A percentile compares a stretch with the other conserved stretches of the same genome.
These are phyloP conservation scores for Lactifluus volemus DNA, from an alignment of 768 basidiomycete genomes.

Conservation along the genomic window DNA sequence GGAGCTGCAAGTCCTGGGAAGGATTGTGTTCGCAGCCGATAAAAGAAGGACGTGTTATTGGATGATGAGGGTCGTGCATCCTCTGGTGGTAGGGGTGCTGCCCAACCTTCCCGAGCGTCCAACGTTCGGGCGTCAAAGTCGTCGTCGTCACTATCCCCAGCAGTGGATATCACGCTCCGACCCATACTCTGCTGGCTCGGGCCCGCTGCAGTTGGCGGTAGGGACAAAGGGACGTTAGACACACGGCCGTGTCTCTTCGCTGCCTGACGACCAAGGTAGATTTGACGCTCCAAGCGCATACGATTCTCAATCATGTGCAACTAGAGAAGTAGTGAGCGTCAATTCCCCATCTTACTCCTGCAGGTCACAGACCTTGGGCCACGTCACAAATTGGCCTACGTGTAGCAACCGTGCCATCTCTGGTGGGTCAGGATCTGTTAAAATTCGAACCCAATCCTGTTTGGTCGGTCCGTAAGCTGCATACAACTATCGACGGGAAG, in stretches of 20 bases:
- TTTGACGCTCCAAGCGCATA: conserved; percentile 74
- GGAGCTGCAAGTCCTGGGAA: conserved; percentile 14
- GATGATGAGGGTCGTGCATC: background rate
- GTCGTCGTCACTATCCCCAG: conserved; percentile 19
- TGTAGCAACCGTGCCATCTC: conserved; percentile 83
- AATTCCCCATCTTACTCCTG: background rate
- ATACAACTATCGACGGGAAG: conserved; percentile 1
- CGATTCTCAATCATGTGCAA: conserved; percentile 93
- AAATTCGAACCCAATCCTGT: conserved; percentile 32
- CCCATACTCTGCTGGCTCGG: conserved; percentile 7
- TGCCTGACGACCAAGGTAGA: conserved; percentile 66
- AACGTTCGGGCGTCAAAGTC: conserved; percentile 16
- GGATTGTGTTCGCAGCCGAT: conserved; percentile 18
- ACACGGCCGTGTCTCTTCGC: conserved; percentile 40
- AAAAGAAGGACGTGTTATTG: conserved; percentile 9
- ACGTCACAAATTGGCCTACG: conserved; percentile 87
- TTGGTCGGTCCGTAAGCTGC: background rate
- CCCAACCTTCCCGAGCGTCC: conserved; percentile 6
- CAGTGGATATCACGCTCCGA: background rate
- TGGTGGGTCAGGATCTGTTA: conserved; percentile 72
- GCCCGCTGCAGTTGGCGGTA: background rate
- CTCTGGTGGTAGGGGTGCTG: background rate
- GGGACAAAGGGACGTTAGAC: background rate
- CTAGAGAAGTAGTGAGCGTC: conserved; percentile 31
- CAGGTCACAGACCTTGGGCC: conserved; percentile 70